These are phyloP conservation scores for Miamiensis avidus DNA, from an alignment of 169 alveolate species.

Conservation along the genomic window DNA sequence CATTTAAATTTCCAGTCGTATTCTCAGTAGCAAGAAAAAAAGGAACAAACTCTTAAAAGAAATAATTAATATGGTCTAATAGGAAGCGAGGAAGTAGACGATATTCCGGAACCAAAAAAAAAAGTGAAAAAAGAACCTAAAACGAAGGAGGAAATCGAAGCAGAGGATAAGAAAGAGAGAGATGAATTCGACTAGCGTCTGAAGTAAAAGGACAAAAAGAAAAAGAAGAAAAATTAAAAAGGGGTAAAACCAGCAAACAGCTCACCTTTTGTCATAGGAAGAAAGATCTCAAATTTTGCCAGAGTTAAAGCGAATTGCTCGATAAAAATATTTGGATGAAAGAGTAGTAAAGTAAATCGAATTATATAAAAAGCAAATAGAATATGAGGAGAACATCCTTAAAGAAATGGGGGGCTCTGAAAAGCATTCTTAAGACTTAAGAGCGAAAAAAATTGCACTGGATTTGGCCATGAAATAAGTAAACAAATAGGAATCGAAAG, in stretches of 20 bases:
- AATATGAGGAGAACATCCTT: slow-evolving; percentile 92
- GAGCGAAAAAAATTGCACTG: slow-evolving; percentile 85
- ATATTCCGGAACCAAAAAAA: not conserved
- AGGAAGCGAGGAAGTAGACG: not conserved
- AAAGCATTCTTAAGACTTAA: slow-evolving; percentile 75
- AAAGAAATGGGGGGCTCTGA: slow-evolving; percentile 86
- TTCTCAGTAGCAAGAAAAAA: too few species aligned
- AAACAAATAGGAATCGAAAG: slow-evolving; percentile 80
- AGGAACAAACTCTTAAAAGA: not conserved
- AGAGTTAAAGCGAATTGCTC: slow-evolving; percentile 46
- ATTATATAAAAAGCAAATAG: slow-evolving; percentile 83
- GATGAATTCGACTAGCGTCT: slow-evolving; percentile 46
- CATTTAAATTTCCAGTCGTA: too few species aligned
- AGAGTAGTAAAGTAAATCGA: slow-evolving; percentile 87
- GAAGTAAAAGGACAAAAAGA: slow-evolving; percentile 34
- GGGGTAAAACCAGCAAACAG: slow-evolving; percentile 24
- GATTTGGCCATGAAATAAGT: slow-evolving; percentile 88
- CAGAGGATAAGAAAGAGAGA: slow-evolving; percentile 51
- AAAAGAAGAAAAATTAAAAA: slow-evolving; percentile 29
- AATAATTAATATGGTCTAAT: too few species aligned
- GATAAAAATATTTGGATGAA: slow-evolving; percentile 93
- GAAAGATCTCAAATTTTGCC: slow-evolving; percentile 44
- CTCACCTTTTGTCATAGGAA: slow-evolving; percentile 23
- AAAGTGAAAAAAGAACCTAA: not conserved
- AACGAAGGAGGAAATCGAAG: slow-evolving; percentile 20